Percentiles rank a stretch among this genome's conserved stretches.
These are phyloP conservation scores for Pestalotiopsis sp. DNA, from an alignment of 2,329 filamentous ascomycete genomes.

Conservation along the genomic window DNA sequence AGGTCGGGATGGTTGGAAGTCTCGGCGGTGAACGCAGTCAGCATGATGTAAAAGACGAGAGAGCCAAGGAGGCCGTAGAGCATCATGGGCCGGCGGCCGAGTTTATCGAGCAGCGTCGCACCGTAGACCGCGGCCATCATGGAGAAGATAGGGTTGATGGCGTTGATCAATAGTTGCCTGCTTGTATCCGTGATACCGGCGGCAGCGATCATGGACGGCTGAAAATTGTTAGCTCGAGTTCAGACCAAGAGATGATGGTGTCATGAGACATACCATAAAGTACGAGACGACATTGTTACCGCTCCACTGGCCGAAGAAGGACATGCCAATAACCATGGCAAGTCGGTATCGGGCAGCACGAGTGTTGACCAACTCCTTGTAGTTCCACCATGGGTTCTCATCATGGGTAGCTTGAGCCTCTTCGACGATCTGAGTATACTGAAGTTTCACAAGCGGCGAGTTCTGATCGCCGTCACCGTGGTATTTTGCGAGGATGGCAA, in stretches of 20 bases:
- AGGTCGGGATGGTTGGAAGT: constrained; percentile 31
- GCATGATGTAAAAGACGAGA: constrained; percentile 28
- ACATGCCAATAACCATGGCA: constrained; percentile 52
- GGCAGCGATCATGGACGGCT: constrained; percentile 42
- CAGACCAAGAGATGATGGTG: not conserved
- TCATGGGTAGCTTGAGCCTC: constrained; percentile 46
- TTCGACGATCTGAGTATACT: constrained; percentile 59
- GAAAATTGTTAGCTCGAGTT: not conserved
- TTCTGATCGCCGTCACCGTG: constrained; percentile 59
- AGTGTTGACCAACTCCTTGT: constrained; percentile 53
- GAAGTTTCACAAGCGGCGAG: constrained; percentile 54
- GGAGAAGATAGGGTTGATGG: constrained; percentile 45
- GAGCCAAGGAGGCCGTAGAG: constrained; percentile 34
- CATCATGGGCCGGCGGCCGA: constrained; percentile 42
- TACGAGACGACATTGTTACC: constrained; percentile 47
- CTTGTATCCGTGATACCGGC: constrained; percentile 40
- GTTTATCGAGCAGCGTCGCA: constrained; percentile 39
- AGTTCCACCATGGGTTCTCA: constrained; percentile 64
- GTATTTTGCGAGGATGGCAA: constrained; percentile 58
- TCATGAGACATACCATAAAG: constrained; percentile 31
- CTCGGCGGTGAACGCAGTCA: constrained; percentile 37
- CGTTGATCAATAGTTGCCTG: constrained; percentile 43
- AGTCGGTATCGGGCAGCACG: constrained; percentile 48
- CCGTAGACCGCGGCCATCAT: constrained; percentile 41
- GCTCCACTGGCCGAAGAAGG: constrained; percentile 52